phyloP scores from a whole-genome alignment of 2,329 filamentous ascomycete species.

The Nannizzia gypsea region DNA sequence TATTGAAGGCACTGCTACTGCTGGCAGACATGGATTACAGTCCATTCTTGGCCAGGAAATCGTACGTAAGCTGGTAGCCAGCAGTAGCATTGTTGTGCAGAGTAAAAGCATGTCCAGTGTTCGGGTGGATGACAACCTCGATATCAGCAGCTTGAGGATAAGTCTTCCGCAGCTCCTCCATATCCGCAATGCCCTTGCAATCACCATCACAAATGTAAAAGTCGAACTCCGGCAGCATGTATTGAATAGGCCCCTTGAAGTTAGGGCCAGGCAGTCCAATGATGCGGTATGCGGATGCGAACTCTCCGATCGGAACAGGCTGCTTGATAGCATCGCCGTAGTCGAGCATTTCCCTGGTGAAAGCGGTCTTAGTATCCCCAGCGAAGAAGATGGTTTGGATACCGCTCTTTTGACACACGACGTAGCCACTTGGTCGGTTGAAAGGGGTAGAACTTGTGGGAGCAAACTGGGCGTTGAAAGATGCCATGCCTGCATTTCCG shows the following conservation, averaged over 20 bases:
- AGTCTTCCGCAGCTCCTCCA: slow-evolving; percentile 12
- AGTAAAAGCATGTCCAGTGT: slow-evolving; percentile 27
- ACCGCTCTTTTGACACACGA: slow-evolving; percentile 10
- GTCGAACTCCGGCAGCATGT: slow-evolving; percentile 25
- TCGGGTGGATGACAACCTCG: slow-evolving; percentile 25
- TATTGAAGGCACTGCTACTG: slow-evolving; percentile 3
- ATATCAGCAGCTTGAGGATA: slow-evolving; percentile 21
- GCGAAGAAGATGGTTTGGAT: slow-evolving; percentile 16
- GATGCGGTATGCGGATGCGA: slow-evolving; percentile 14
- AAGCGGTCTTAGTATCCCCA: slow-evolving; percentile 11
- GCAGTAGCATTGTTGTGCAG: slow-evolving; percentile 29
- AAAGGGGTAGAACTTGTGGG: slow-evolving; percentile 6
- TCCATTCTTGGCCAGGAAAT: slow-evolving; percentile 15
- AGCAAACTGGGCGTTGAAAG: slow-evolving; percentile 12
- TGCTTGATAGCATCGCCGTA: slow-evolving; percentile 15
- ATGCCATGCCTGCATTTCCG: slow-evolving; percentile 6
- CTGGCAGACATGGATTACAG: slow-evolving; percentile 2
- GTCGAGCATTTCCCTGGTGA: slow-evolving; percentile 13
- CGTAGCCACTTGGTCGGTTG: slow-evolving; percentile 9
- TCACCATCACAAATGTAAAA: slow-evolving; percentile 27
- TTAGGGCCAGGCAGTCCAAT: slow-evolving; percentile 17
- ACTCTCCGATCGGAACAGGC: slow-evolving; percentile 14
- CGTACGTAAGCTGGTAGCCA: slow-evolving; percentile 20
- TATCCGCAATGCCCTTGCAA: slow-evolving; percentile 20
- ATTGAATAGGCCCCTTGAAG: slow-evolving; percentile 26